Conservation (phyloP, 768 basidiomycete species). For the Hygrocybe punicea region DNA sequence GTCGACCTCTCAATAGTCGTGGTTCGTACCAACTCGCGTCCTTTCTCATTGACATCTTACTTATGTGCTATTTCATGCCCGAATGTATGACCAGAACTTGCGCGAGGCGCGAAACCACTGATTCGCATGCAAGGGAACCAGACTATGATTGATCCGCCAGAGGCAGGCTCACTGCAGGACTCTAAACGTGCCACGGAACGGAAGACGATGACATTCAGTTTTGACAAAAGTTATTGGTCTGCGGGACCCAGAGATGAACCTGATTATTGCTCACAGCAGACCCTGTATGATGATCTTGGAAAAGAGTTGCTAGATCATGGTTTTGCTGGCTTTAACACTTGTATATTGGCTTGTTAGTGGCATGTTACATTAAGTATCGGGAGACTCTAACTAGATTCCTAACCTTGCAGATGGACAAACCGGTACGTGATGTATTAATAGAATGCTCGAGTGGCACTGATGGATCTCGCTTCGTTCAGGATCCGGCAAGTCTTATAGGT, state of each 20-base stretch:
- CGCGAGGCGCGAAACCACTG: slow-evolving; percentile 88
- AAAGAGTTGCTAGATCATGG: slow-evolving; percentile 93
- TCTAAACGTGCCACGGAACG: slow-evolving; percentile 84
- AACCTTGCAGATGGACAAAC: slow-evolving; percentile 64
- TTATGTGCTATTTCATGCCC: slow-evolving; percentile 5
- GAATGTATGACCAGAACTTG: slow-evolving; percentile 58
- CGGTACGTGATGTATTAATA: slow-evolving; percentile 48
- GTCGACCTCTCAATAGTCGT: slow-evolving; percentile 91
- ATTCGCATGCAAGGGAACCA: slow-evolving; percentile 94
- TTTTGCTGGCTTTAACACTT: slow-evolving; percentile 95
- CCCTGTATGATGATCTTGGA: slow-evolving; percentile 90
- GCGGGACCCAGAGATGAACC: slow-evolving; percentile 88
- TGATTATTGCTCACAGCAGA: slow-evolving; percentile 90
- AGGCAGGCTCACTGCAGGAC: slow-evolving; percentile 62
- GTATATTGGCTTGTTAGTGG: slow-evolving; percentile 95
- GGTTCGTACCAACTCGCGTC: slow-evolving; percentile 48
- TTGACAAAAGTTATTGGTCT: slow-evolving; percentile 98
- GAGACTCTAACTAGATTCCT: background rate
- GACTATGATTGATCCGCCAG: slow-evolving; percentile 89
- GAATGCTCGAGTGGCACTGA: slow-evolving; percentile 1
- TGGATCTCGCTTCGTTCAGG: slow-evolving; percentile 41
- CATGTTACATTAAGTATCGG: background rate
- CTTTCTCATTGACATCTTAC: background rate
- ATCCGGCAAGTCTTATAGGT: slow-evolving; percentile 93
- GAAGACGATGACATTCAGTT: slow-evolving; percentile 86